These are phyloP conservation scores for Aspergillus fumigatus DNA, from an alignment of 2,329 filamentous ascomycete genomes.

Conservation along the genomic window DNA sequence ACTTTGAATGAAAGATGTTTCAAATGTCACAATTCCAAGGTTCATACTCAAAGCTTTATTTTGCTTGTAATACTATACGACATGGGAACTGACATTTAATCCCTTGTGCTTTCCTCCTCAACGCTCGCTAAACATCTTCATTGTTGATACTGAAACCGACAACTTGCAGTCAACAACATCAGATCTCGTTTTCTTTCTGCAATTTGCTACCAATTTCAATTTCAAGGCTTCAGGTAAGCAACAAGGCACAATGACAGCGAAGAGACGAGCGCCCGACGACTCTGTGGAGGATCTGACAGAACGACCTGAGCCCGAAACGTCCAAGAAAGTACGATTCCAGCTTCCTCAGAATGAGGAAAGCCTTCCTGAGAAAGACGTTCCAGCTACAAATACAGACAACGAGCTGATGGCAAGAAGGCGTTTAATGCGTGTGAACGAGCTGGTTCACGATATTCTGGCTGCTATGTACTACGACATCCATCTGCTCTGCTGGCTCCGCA, in stretches of 20 bases:
- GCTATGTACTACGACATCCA: conserved; percentile 8
- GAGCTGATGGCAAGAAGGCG: not conserved
- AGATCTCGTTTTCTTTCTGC: not conserved
- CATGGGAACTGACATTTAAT: not conserved
- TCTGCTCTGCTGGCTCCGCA: not conserved
- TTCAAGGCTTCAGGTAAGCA: not conserved
- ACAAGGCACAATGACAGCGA: not conserved
- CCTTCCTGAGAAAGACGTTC: not conserved
- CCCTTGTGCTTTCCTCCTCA: not conserved
- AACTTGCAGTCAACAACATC: not conserved
- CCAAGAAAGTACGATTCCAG: not conserved
- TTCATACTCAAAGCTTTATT: not conserved
- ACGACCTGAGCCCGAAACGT: not conserved
- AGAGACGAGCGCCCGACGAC: not conserved
- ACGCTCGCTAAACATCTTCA: not conserved
- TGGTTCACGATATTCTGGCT: conserved; percentile 3
- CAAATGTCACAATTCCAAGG: not conserved
- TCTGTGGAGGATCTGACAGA: not conserved
- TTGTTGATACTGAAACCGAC: not conserved
- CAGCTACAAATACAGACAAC: not conserved
- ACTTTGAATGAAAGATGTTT: not conserved
- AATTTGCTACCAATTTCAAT: not conserved
- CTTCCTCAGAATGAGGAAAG: not conserved
- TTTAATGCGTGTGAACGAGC: not conserved
- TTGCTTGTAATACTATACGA: not conserved